These are phyloP conservation scores for Lasiosphaeria ovina DNA, from an alignment of 495 filamentous ascomycete genomes.

Conservation along the genomic window DNA sequence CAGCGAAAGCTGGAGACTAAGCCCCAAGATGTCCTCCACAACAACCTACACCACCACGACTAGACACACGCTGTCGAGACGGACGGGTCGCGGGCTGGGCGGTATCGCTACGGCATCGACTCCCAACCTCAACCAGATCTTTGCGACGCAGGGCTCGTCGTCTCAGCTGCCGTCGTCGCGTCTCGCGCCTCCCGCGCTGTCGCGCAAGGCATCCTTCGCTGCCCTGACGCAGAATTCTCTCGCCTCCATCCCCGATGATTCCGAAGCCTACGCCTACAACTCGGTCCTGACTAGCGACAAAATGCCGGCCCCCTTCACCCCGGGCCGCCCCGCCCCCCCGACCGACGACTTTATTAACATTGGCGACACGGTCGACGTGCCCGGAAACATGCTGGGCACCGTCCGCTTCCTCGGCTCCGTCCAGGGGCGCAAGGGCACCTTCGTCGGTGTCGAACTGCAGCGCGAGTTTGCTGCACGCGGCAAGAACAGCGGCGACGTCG, in stretches of 20 bases:
- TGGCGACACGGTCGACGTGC: slow-evolving; percentile 90
- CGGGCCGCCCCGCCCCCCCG: slow-evolving; percentile 23
- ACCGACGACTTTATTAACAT: slow-evolving; percentile 56
- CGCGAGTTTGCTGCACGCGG: slow-evolving; percentile 75
- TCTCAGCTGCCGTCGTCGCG: slow-evolving; percentile 32
- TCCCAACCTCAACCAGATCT: slow-evolving; percentile 54
- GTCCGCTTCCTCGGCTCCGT: slow-evolving; percentile 88
- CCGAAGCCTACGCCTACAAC: slow-evolving; percentile 54
- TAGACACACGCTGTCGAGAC: slow-evolving; percentile 60
- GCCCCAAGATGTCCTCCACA: slow-evolving; percentile 33
- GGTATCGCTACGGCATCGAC: slow-evolving; percentile 57
- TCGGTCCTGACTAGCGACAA: slow-evolving; percentile 47
- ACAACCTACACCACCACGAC: slow-evolving; percentile 69
- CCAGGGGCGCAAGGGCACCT: slow-evolving; percentile 83
- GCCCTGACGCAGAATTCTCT: slow-evolving; percentile 61
- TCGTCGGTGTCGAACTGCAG: slow-evolving; percentile 92
- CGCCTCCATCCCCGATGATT: slow-evolving; percentile 60
- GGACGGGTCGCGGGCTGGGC: slow-evolving; percentile 29
- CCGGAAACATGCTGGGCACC: slow-evolving; percentile 87
- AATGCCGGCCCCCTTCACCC: slow-evolving; percentile 33
- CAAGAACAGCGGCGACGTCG: slow-evolving; percentile 96
- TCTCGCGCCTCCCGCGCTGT: slow-evolving; percentile 43
- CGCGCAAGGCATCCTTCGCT: slow-evolving; percentile 65
- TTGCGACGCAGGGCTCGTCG: slow-evolving; percentile 34
- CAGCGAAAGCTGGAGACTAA: no score